Evolutionary conservation across 2,329 filamentous ascomycete species (phyloP).

Genomic region (Colletotrichum viniferum): DNA sequence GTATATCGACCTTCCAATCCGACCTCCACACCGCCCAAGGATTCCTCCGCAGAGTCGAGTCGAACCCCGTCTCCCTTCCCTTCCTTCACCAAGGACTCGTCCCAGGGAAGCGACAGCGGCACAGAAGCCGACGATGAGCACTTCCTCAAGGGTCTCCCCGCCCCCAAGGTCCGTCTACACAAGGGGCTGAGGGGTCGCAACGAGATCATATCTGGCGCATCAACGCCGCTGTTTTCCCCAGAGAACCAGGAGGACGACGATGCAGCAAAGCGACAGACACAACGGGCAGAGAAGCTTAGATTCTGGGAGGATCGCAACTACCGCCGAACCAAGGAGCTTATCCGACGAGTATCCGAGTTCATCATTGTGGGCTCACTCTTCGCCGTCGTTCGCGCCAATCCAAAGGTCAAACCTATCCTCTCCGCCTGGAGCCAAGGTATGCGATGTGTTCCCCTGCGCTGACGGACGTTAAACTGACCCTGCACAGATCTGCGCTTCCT

Average conservation of each 20-base stretch:
- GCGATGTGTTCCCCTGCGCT: not conserved
- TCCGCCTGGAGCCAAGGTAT: slow-evolving; percentile 55
- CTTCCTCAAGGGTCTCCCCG: slow-evolving; percentile 82
- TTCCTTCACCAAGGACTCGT: slow-evolving; percentile 53
- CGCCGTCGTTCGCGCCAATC: slow-evolving; percentile 51
- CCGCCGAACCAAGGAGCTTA: slow-evolving; percentile 54
- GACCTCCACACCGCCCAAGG: slow-evolving; percentile 9
- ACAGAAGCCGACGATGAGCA: slow-evolving; percentile 96
- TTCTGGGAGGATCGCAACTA: slow-evolving; percentile 29
- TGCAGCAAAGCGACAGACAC: not conserved
- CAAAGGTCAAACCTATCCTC: slow-evolving; percentile 49
- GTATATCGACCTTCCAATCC: slow-evolving; percentile 23
- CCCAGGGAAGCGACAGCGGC: slow-evolving; percentile 81
- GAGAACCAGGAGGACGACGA: slow-evolving; percentile 44
- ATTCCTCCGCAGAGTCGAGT: slow-evolving; percentile 25
- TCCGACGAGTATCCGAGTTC: slow-evolving; percentile 58
- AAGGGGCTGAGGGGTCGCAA: slow-evolving; percentile 76
- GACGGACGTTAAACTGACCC: slow-evolving; percentile 22
- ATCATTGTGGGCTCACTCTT: slow-evolving; percentile 55
- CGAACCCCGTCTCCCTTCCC: slow-evolving; percentile 27
- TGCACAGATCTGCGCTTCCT: slow-evolving; percentile 47
- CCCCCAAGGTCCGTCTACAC: slow-evolving; percentile 72
- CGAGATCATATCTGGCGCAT: slow-evolving; percentile 57
- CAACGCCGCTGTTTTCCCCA: slow-evolving; percentile 60
- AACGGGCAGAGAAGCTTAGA: not conserved